Evolutionary conservation across 129 eudicot genomes (phyloP), one percentile per base, ranked within the genome.

Genomic region (Smallanthus sonchifolius): DNA sequence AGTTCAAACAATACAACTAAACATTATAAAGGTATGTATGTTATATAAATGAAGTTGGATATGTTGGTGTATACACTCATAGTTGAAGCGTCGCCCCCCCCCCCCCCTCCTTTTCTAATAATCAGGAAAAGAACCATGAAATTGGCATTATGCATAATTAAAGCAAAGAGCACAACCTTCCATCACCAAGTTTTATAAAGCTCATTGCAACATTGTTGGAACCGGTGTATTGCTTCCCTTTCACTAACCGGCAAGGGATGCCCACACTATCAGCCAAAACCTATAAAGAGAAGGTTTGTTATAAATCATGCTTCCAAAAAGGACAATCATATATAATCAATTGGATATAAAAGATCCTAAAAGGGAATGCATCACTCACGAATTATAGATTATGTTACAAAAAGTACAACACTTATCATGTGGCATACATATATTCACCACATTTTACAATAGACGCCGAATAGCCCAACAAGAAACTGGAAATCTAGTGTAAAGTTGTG

Each of bases 251-350:
- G 77, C 97, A 94, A 62, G 97, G 97, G 60, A 94, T 81, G 62
- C 89, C 91, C 63, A 94, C 87, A 83, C 87, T 88, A 69, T 94
- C 98, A 73, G 98, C 93, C 87, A 94, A 86, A 69, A 94, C 96
- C 98, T 92, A 81, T 57, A 72, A 59, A 63, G 76, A 63, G 59
- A 63, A 56, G 19, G 37, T 57, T 10, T 57, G 57, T 13, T 35
- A 65, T 57, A 65, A 51, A 45, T 55, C 35, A 8, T 55, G 62
- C 62, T 19, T 59, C 38, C 40, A 59, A 13, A 51, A 32, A 61
- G 28, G 14, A 75, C 49, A 35, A 65, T 17, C 34, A 16, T 16
- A 59, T 59, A 45, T 47, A 16, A 74, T 74, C 14, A 55, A 16
- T n/a, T 57, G 68, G 56, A 59, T 39, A 60, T 61, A 54, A 61